phyloP scores from a whole-genome alignment of 192 early-diverging fungal species.

The Allomyces macrogynus region DNA sequence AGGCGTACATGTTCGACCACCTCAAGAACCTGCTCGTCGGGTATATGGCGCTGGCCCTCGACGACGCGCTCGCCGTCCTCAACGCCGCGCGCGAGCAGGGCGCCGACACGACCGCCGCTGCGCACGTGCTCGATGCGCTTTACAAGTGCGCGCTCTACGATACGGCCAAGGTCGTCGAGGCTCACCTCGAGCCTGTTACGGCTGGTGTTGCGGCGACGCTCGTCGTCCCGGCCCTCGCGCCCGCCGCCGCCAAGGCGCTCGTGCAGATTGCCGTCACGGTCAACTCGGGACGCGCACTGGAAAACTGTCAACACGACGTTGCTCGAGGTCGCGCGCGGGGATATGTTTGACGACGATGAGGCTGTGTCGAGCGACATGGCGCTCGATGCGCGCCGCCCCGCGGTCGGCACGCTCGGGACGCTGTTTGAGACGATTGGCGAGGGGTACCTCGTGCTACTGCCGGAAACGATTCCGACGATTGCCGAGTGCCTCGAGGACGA shows the following conservation, averaged over 20 bases:
- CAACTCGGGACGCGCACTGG: constrained; percentile 61
- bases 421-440: constrained; percentile 80
- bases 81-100: constrained; percentile 28
- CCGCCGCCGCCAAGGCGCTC: constrained; percentile 24
- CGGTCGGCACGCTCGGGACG: constrained; percentile 48
- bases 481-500: constrained; percentile 93
- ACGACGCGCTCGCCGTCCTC: constrained; percentile 16
- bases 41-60: background rate
- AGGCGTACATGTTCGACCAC: constrained; percentile 20
- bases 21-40: constrained; percentile 18
- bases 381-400: constrained; percentile 30
- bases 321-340: constrained; percentile 52
- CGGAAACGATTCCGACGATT: constrained; percentile 84
- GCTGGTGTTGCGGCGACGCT: constrained; percentile 7
- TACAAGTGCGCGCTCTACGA: constrained; percentile 56
- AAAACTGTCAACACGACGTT: constrained; percentile 69
- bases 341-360: constrained; percentile 28
- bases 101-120: constrained; percentile 6
- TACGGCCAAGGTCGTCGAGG: constrained; percentile 46
- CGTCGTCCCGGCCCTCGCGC: constrained; percentile 2
- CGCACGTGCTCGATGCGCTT: constrained; percentile 45
- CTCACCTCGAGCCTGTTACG: constrained; percentile 51
- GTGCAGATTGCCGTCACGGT: constrained; percentile 60
- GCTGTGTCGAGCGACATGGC: background rate
- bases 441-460: constrained; percentile 73